Conservation (phyloP, 805 yeast species). For the Blastobotrys americana region DNA sequence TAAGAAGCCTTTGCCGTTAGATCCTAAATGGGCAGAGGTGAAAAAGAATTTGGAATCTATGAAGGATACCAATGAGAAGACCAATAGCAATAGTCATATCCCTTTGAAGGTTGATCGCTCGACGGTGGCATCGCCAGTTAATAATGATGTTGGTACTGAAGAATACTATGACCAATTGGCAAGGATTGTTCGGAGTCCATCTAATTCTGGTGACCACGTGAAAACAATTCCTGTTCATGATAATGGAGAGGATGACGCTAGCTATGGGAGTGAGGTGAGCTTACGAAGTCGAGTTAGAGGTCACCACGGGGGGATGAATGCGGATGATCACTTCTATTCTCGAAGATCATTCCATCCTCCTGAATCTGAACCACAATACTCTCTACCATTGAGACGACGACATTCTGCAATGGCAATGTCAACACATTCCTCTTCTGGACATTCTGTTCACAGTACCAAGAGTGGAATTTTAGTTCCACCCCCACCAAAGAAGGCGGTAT, state of each 20-base stretch:
- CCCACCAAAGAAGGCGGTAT: constrained; percentile 3
- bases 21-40: constrained; percentile 19
- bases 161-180: constrained; percentile 16
- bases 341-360: neutral
- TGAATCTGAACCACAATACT: neutral
- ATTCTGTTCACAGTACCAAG: neutral
- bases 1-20: constrained; percentile 10
- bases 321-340: constrained; percentile 2
- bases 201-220: constrained; percentile 21
- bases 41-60: constrained; percentile 15
- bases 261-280: neutral
- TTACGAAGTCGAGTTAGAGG: neutral
- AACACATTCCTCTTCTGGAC: neutral
- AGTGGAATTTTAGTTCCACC: neutral
- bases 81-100: neutral
- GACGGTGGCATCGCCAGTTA: constrained; percentile 5
- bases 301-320: neutral
- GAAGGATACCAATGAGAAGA: constrained; percentile 6
- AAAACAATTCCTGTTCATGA: constrained; percentile 13
- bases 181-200: constrained; percentile 17
- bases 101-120: constrained; percentile 9
- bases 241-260: constrained; percentile 7
- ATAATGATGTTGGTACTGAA: constrained; percentile 12
- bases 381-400: neutral
- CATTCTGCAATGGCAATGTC: constrained; percentile 1